These are phyloP conservation scores for Crithidia acanthocephali DNA, from an alignment of 208 protist genomes.

Conservation along the genomic window DNA sequence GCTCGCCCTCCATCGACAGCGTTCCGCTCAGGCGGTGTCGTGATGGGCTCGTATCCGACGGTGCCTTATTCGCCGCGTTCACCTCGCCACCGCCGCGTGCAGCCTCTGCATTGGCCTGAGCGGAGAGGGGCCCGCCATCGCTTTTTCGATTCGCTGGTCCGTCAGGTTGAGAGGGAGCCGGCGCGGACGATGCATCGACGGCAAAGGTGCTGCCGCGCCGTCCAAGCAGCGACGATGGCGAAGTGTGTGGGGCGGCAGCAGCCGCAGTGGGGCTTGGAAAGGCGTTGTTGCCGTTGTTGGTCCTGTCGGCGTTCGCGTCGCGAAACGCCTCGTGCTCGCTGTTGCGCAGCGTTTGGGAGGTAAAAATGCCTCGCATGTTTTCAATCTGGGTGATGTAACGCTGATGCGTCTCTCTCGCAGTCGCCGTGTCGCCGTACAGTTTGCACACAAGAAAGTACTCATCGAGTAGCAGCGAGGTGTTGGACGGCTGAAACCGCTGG, in stretches of 20 bases:
- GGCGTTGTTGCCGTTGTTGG: neutral
- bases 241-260: neutral
- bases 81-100: too few relatives aligned
- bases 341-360: conserved; percentile 30
- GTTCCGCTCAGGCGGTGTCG: neutral
- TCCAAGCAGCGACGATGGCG: neutral
- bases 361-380: conserved; percentile 32
- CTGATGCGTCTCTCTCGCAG: conserved; percentile 45
- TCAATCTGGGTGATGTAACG: conserved; percentile 42
- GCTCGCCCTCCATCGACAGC: neutral
- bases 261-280: neutral
- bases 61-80: neutral
- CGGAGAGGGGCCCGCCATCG: neutral
- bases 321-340: conserved; percentile 19
- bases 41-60: neutral
- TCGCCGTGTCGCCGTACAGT: conserved; percentile 35
- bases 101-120: too few relatives aligned
- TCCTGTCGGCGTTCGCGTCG: neutral
- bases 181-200: neutral
- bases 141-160: too few relatives aligned
- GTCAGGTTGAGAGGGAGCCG: neutral
- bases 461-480: conserved; percentile 34
- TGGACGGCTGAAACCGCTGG: conserved; percentile 38
- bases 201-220: neutral
- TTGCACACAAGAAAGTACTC: conserved; percentile 48